phyloP scores from a whole-genome alignment of 2,329 filamentous ascomycete genomes.

The Elsinoe necatrix region DNA sequence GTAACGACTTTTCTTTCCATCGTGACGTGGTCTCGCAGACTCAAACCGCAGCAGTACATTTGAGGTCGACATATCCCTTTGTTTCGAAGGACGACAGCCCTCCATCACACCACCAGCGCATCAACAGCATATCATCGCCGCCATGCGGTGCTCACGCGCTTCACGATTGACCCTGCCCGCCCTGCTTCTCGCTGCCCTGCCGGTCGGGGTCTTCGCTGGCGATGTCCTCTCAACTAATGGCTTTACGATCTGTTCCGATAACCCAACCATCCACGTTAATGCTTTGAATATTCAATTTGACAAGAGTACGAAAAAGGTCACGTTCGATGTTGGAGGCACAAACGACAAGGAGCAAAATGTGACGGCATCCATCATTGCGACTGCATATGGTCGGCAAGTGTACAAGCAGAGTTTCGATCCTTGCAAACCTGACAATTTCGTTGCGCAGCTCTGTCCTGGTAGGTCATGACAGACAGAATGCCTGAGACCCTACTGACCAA shows the following conservation, averaged over 20 bases:
- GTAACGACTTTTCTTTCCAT: constrained; percentile 3
- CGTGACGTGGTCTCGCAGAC: constrained; percentile 9
- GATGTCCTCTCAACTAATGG: constrained; percentile 73
- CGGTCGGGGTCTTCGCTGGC: constrained; percentile 49
- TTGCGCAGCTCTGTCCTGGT: constrained; percentile 75
- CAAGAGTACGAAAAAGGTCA: constrained; percentile 61
- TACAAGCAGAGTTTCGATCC: constrained; percentile 79
- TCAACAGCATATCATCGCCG: neutral
- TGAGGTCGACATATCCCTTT: constrained; percentile 3
- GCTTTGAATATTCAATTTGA: constrained; percentile 72
- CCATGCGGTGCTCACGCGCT: constrained; percentile 25
- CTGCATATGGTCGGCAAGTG: constrained; percentile 73
- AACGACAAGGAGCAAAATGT: constrained; percentile 71
- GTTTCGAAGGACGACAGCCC: neutral
- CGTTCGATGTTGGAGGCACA: constrained; percentile 73
- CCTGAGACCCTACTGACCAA: neutral
- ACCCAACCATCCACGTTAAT: constrained; percentile 58
- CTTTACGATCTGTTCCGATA: constrained; percentile 62
- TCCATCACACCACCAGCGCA: neutral
- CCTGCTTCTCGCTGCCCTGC: constrained; percentile 29
- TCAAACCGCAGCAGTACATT: neutral
- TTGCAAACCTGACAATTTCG: constrained; percentile 58
- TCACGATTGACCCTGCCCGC: constrained; percentile 22
- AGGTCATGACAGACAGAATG: constrained; percentile 19
- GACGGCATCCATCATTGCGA: constrained; percentile 64